phyloP scores from a whole-genome alignment of 495 filamentous ascomycete genomes.

The Coniosporium apollinis region DNA sequence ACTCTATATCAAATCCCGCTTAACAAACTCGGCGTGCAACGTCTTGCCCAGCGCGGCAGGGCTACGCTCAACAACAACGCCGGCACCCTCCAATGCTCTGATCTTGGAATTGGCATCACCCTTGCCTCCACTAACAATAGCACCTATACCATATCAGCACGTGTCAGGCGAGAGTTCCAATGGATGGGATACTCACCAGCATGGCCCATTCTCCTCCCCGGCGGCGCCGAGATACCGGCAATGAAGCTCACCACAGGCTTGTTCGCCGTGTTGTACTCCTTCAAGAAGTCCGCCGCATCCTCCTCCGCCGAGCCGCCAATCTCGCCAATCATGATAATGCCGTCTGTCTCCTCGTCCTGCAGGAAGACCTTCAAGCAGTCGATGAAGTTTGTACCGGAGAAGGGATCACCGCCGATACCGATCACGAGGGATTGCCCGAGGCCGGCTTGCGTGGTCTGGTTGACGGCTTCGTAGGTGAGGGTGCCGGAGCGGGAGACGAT shows the following conservation, averaged over 20 bases:
- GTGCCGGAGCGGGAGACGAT: slow-evolving; percentile 98
- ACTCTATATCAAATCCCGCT: slow-evolving; percentile 76
- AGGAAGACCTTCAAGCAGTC: slow-evolving; percentile 97
- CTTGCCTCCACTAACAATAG: slow-evolving; percentile 94
- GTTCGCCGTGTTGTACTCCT: slow-evolving; percentile 72
- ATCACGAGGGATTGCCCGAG: slow-evolving; percentile 96
- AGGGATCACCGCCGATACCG: slow-evolving; percentile 96
- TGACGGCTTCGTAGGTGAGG: slow-evolving; percentile 98
- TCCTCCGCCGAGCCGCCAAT: slow-evolving; percentile 96
- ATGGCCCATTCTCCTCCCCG: slow-evolving; percentile 95
- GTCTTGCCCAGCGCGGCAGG: slow-evolving; percentile 84
- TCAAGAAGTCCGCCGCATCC: slow-evolving; percentile 92
- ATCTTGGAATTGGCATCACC: slow-evolving; percentile 98
- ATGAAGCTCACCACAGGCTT: slow-evolving; percentile 98
- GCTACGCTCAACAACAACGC: slow-evolving; percentile 90
- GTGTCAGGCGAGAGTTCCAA: neutral
- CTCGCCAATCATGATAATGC: slow-evolving; percentile 99
- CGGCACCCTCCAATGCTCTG: slow-evolving; percentile 75
- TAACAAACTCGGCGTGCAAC: slow-evolving; percentile 85
- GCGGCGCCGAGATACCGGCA: slow-evolving; percentile 91
- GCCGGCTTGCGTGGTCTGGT: slow-evolving; percentile 94
- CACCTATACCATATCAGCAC: slow-evolving; percentile 30
- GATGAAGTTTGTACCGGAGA: slow-evolving; percentile 98
- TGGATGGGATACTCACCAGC: slow-evolving; percentile 38
- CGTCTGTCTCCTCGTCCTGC: slow-evolving; percentile 88